Conservation (phyloP, 2,329 filamentous ascomycete genomes). For the Elsinoe necatrix region DNA sequence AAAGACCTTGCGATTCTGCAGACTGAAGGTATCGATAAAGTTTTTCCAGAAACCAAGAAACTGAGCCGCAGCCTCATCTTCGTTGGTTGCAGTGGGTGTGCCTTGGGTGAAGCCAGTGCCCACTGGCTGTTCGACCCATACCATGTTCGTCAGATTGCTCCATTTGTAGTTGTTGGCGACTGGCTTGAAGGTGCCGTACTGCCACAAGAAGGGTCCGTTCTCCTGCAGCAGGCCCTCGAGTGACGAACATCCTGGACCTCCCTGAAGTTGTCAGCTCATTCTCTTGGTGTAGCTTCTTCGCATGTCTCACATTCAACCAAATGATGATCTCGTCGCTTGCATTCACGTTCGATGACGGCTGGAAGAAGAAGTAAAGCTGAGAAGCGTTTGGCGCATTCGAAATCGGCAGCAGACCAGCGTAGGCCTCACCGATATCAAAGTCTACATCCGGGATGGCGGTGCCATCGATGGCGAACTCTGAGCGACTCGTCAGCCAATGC, state of each 20-base stretch:
- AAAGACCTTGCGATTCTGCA: conserved; percentile 54
- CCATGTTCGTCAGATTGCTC: conserved; percentile 36
- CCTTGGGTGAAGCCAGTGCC: conserved; percentile 35
- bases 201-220: conserved; percentile 37
- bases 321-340: conserved; percentile 43
- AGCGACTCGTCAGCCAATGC: not conserved
- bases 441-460: conserved; percentile 27
- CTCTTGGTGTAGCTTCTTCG: conserved; percentile 14
- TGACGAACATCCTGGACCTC: conserved; percentile 38
- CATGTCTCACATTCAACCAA: conserved; percentile 31
- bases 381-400: conserved; percentile 37
- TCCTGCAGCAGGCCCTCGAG: conserved; percentile 43
- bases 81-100: conserved; percentile 38
- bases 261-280: conserved; percentile 23
- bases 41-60: conserved; percentile 47
- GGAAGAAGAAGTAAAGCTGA: conserved; percentile 47
- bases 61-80: conserved; percentile 39
- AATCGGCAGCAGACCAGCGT: conserved; percentile 50
- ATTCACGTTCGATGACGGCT: conserved; percentile 39
- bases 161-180: conserved; percentile 40
- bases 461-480: conserved; percentile 20
- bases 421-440: conserved; percentile 42
- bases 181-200: conserved; percentile 36
- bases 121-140: conserved; percentile 40
- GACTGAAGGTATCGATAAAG: conserved; percentile 47